Conservation (phyloP, 768 basidiomycete species). For the Lactifluus volemus region DNA sequence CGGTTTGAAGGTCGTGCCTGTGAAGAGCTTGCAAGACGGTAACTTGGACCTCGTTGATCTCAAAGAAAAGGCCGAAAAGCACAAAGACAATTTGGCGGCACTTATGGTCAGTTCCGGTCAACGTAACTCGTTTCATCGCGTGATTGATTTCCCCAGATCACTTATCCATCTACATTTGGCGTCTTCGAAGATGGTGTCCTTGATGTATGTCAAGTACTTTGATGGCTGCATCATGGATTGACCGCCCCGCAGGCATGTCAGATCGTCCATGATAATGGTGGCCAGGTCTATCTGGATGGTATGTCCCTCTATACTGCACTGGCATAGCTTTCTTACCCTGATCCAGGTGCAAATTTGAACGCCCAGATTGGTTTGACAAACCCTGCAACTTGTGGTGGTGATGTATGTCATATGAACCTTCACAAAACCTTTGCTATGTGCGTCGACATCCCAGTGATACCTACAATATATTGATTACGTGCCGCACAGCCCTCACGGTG, state of each 20-base stretch:
- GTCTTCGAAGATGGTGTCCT: conserved; percentile 92
- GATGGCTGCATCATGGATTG: neutral
- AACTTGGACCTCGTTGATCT: conserved; percentile 86
- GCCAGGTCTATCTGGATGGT: conserved; percentile 97
- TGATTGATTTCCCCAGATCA: conserved; percentile 50
- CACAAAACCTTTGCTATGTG: conserved; percentile 98
- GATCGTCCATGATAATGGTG: conserved; percentile 90
- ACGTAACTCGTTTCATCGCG: conserved; percentile 5
- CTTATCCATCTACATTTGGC: conserved; percentile 95
- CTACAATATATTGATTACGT: neutral
- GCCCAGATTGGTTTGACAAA: conserved; percentile 91
- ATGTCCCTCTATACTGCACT: neutral
- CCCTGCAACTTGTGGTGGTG: conserved; percentile 90
- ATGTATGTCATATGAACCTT: conserved; percentile 96
- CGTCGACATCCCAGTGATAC: conserved; percentile 22
- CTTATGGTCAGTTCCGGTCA: conserved; percentile 61
- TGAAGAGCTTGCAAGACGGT: conserved; percentile 82
- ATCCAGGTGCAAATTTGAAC: conserved; percentile 77
- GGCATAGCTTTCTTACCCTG: neutral
- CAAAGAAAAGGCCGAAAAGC: conserved; percentile 75
- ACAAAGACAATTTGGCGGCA: conserved; percentile 87
- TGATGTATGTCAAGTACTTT: conserved; percentile 36
- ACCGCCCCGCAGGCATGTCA: conserved; percentile 58
- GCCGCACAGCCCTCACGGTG: conserved; percentile 75
- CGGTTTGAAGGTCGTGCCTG: conserved; percentile 91